Evolutionary conservation across 345 rosid species (phyloP).

Genomic region (Sonneratia caseolaris): DNA sequence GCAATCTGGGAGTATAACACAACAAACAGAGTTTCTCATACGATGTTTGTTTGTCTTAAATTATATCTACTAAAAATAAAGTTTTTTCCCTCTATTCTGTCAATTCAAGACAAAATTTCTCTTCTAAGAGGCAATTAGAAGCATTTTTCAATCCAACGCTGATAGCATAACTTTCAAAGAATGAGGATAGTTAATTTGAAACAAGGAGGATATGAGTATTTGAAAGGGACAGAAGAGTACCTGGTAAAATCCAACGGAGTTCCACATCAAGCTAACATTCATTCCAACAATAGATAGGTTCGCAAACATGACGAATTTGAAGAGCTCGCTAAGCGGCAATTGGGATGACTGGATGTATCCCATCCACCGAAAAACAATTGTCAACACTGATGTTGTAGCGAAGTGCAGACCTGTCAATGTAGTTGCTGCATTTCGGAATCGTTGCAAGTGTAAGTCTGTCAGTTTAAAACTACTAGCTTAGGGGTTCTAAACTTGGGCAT

Average conservation of each 20-base stretch:
- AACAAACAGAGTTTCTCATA: neutral
- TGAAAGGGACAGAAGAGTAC: constrained; percentile 20
- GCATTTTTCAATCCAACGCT: neutral
- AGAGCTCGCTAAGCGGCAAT: constrained; percentile 63
- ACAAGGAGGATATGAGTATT: neutral
- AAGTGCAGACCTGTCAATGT: constrained; percentile 97
- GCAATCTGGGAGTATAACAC: constrained; percentile 57
- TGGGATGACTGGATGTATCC: constrained; percentile 82
- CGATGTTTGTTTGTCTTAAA: neutral
- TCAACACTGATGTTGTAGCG: constrained; percentile 79
- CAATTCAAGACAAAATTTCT: neutral
- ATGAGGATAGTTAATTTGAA: neutral
- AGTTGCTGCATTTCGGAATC: constrained; percentile 53
- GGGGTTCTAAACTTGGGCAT: neutral
- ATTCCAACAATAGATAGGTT: constrained; percentile 98
- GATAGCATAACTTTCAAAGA: neutral
- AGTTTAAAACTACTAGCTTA: neutral
- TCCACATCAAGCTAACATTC: constrained; percentile 99
- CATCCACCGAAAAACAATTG: constrained; percentile 62
- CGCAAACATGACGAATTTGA: constrained; percentile 81
- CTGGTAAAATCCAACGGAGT: constrained; percentile 99
- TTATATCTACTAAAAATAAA: neutral
- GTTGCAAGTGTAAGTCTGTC: neutral
- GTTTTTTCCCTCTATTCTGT: neutral
- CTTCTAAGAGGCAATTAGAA: neutral